phyloP scores from a whole-genome alignment of 1,284 basidiomycete species.

The Ceratobasidium papillatum region DNA sequence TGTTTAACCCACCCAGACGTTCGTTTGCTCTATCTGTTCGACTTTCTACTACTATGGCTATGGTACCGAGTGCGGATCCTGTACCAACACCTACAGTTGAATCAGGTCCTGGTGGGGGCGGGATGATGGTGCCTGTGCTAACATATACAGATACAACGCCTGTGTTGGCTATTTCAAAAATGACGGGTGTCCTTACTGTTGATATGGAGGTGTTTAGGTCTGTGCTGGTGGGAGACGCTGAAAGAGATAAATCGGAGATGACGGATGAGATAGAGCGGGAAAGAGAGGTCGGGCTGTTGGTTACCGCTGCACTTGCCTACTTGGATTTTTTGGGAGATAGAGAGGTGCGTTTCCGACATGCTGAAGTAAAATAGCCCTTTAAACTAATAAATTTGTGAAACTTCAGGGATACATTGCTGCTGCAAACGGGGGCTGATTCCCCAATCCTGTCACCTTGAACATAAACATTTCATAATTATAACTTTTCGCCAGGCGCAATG shows the following conservation, averaged over 20 bases:
- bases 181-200: constrained; percentile 20
- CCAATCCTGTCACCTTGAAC: neutral
- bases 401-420: constrained; percentile 26
- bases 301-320: constrained; percentile 20
- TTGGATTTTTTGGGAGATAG: constrained; percentile 26
- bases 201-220: neutral
- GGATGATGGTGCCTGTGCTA: neutral
- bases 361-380: neutral
- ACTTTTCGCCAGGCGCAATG: neutral
- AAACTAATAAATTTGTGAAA: neutral
- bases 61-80: neutral
- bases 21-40: constrained; percentile 29
- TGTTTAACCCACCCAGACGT: constrained; percentile 24
- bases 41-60: neutral
- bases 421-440: constrained; percentile 19
- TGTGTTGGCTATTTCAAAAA: constrained; percentile 27
- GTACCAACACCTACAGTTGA: constrained; percentile 12
- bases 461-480: neutral
- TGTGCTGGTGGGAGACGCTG: neutral
- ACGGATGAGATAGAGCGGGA: neutral
- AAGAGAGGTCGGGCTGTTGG: constrained; percentile 2
- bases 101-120: neutral
- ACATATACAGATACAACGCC: constrained; percentile 32
- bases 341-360: constrained; percentile 11
- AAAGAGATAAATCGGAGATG: neutral